A percentile compares a stretch with the other conserved stretches of the same genome.
Conservation (phyloP, 2,329 filamentous ascomycete genomes). For the Paramyrothecium roridum region DNA sequence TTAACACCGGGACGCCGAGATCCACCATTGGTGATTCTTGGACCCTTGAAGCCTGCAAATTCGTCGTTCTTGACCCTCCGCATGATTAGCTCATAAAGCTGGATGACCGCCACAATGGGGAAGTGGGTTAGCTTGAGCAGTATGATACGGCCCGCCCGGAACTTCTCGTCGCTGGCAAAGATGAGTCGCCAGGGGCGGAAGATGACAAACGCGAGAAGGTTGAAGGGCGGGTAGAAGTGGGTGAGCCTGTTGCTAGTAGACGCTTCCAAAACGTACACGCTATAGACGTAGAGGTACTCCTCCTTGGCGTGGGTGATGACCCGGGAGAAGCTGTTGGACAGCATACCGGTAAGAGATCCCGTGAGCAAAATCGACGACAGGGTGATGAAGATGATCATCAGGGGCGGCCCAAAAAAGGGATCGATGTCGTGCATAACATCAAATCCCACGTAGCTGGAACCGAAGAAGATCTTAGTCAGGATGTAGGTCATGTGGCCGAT, state of each 20-base stretch:
- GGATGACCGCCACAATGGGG: conserved; percentile 68
- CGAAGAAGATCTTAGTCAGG: conserved; percentile 78
- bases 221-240: conserved; percentile 70
- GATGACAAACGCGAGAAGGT: conserved; percentile 68
- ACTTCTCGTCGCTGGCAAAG: conserved; percentile 57
- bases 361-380: conserved; percentile 77
- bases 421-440: conserved; percentile 61
- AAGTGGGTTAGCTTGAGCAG: conserved; percentile 62
- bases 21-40: conserved; percentile 23
- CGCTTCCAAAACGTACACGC: conserved; percentile 61
- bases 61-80: conserved; percentile 36
- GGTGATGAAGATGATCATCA: conserved; percentile 72
- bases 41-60: conserved; percentile 47
- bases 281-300: conserved; percentile 77
- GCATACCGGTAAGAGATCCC: conserved; percentile 73
- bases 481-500: conserved; percentile 71
- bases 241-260: conserved; percentile 67
- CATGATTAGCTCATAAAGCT: conserved; percentile 58
- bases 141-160: conserved; percentile 60
- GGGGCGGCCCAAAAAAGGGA: conserved; percentile 54
- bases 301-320: conserved; percentile 64
- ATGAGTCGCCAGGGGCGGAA: conserved; percentile 72
- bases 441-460: conserved; percentile 72
- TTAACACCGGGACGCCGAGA: conserved; percentile 15
- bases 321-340: conserved; percentile 70